Conservation (phyloP, 1,139 yeast species). For the Debaryomyces udenii region DNA sequence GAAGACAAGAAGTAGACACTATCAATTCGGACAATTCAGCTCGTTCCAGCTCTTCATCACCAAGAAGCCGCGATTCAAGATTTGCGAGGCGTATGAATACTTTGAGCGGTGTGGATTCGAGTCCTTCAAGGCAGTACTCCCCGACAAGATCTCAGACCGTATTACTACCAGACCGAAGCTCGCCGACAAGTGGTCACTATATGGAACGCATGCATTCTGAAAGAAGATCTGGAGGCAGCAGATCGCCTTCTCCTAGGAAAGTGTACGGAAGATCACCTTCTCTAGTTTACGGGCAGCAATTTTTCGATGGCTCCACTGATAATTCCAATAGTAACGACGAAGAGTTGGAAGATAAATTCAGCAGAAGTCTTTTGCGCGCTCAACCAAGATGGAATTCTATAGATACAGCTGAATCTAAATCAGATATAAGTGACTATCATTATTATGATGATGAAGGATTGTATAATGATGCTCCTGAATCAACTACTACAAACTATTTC, state of each 20-base stretch:
- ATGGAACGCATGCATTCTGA: conserved; percentile 11
- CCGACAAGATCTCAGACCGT: conserved; percentile 15
- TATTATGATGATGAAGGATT: conserved; percentile 13
- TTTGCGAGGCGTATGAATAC: conserved; percentile 3
- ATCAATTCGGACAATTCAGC: conserved; percentile 5
- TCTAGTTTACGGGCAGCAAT: conserved; percentile 11
- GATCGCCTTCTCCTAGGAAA: conserved; percentile 40
- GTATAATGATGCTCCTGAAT: conserved; percentile 18
- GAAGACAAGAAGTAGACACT: not conserved
- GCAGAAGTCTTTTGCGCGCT: conserved; percentile 14
- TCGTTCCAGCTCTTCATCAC: conserved; percentile 6
- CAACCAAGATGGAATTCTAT: conserved; percentile 21
- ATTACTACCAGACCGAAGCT: conserved; percentile 12
- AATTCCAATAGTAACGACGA: conserved; percentile 12
- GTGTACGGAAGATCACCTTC: conserved; percentile 21
- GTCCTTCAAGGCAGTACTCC: conserved; percentile 7
- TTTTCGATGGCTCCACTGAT: not conserved
- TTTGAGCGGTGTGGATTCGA: not conserved
- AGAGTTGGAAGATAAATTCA: conserved; percentile 16
- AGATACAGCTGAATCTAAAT: conserved; percentile 18
- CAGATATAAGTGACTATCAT: conserved; percentile 15
- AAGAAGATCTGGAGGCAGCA: conserved; percentile 18
- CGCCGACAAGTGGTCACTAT: conserved; percentile 9
- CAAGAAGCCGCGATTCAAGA: conserved; percentile 6
- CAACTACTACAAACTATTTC: conserved; percentile 36